phyloP scores from a whole-genome alignment of 2,329 filamentous ascomycete genomes.

The Parasarocladium wereldwijsianum region DNA sequence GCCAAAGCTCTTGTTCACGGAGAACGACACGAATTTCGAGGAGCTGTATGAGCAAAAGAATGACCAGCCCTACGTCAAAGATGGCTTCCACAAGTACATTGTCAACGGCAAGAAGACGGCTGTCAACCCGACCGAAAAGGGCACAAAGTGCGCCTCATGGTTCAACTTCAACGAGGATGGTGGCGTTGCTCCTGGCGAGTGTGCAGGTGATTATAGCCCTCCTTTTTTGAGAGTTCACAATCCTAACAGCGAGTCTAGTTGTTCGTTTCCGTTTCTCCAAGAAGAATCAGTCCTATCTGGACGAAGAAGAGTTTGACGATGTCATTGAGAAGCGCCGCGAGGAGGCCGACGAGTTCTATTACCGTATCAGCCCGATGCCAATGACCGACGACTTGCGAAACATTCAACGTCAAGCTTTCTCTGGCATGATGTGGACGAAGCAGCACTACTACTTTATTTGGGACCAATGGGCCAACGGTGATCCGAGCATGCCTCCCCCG shows the following conservation, averaged over 20 bases:
- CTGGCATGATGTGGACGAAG: conserved; percentile 98
- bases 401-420: conserved; percentile 86
- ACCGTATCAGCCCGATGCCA: conserved; percentile 77
- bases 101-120: conserved; percentile 68
- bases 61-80: conserved; percentile 74
- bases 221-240: conserved; percentile 3
- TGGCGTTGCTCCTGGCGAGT: conserved; percentile 79
- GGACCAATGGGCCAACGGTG: conserved; percentile 95
- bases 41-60: conserved; percentile 67
- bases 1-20: conserved; percentile 78
- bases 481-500: conserved; percentile 76
- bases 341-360: conserved; percentile 97
- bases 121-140: conserved; percentile 64
- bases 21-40: conserved; percentile 86
- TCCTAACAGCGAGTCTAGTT: conserved; percentile 32
- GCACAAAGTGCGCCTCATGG: conserved; percentile 86
- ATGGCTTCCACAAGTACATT: conserved; percentile 83
- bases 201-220: conserved; percentile 54
- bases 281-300: conserved; percentile 62
- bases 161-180: conserved; percentile 83
- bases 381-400: conserved; percentile 90
- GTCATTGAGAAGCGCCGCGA: conserved; percentile 70
- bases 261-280: conserved; percentile 81
- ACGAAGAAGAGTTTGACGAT: conserved; percentile 87
- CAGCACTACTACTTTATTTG: conserved; percentile 94